Conservation (phyloP, 768 basidiomycete genomes). For the Hypholoma fasciculare region DNA sequence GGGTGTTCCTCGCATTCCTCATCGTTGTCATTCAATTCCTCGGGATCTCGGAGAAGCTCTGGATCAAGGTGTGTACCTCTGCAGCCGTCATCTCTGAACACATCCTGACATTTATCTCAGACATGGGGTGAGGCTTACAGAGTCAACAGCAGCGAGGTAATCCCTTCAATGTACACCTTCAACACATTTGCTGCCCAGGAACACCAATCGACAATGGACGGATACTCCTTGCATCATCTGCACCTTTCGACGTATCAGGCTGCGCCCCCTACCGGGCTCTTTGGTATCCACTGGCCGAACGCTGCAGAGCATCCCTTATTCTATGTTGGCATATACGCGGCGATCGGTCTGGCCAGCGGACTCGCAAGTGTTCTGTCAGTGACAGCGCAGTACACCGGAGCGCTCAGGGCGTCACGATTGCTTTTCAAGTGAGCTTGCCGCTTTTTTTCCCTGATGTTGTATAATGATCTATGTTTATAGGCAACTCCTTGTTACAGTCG, state of each 20-base stretch:
- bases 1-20: constrained; percentile 50
- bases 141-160: constrained; percentile 4
- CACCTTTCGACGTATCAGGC: constrained; percentile 22
- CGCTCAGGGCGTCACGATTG: constrained; percentile 37
- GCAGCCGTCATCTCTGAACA: neutral
- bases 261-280: constrained; percentile 23
- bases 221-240: constrained; percentile 24
- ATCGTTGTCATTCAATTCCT: constrained; percentile 54
- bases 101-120: constrained; percentile 26
- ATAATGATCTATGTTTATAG: constrained; percentile 36
- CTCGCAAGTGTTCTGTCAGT: constrained; percentile 44
- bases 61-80: constrained; percentile 60
- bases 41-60: constrained; percentile 62
- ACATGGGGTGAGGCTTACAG: constrained; percentile 70
- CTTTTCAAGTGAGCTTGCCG: constrained; percentile 43
- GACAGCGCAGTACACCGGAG: constrained; percentile 56
- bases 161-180: constrained; percentile 30
- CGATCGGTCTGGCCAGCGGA: constrained; percentile 49
- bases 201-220: constrained; percentile 37
- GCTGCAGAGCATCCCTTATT: constrained; percentile 61
- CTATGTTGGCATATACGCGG: constrained; percentile 61
- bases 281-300: constrained; percentile 40
- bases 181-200: constrained; percentile 35
- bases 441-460: constrained; percentile 39
- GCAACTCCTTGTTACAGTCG: constrained; percentile 64